These are phyloP conservation scores for Cryptococcus sp. DNA, from an alignment of 1,284 basidiomycete species.

Conservation along the genomic window DNA sequence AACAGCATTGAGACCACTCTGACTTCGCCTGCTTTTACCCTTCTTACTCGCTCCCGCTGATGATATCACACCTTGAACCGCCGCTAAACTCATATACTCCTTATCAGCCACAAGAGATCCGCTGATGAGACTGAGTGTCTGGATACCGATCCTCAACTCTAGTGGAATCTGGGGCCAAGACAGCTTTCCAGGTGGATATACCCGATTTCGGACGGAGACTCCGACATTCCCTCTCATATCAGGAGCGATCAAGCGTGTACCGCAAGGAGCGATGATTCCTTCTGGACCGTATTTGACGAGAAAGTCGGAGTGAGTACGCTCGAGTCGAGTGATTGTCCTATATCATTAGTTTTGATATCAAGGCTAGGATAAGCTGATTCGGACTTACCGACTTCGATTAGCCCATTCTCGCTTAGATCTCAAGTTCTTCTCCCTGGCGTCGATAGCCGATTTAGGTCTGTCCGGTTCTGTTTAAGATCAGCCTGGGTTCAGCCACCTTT, in stretches of 20 bases:
- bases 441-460: conserved; percentile 51
- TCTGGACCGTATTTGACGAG: conserved; percentile 22
- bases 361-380: background rate
- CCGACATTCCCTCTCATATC: background rate
- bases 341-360: background rate
- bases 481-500: background rate
- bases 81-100: no score
- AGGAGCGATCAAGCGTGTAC: conserved; percentile 20
- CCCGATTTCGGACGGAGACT: background rate
- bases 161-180: background rate
- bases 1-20: background rate
- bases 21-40: background rate
- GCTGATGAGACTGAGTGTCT: background rate
- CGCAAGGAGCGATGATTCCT: conserved; percentile 15
- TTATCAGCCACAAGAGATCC: background rate
- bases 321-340: conserved; percentile 1
- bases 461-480: conserved; percentile 47
- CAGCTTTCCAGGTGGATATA: background rate
- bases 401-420: conserved; percentile 54
- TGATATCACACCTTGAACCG: no score
- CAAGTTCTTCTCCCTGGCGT: conserved; percentile 51
- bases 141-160: background rate
- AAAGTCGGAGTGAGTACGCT: conserved; percentile 13
- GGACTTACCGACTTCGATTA: conserved; percentile 47
- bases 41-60: background rate